Evolutionary conservation across 371 early-diverging fungal genomes (phyloP).

Genomic region (Zychaea mexicana): DNA sequence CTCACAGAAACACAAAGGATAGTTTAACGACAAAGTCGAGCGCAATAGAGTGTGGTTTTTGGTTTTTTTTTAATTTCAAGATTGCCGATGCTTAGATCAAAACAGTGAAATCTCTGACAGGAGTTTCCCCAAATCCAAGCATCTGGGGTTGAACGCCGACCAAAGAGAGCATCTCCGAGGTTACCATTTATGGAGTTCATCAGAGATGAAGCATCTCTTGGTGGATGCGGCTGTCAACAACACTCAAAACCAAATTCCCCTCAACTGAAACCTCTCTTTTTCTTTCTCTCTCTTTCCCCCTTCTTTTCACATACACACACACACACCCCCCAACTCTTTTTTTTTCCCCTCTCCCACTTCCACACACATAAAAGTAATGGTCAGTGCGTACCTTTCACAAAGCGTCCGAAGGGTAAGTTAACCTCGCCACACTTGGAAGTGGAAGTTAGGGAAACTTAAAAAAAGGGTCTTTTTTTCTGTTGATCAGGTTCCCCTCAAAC

Average conservation of each 20-base stretch:
- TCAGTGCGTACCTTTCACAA: conserved; percentile 23
- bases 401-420: conserved; percentile 8
- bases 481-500: conserved; percentile 10
- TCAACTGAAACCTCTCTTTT: neutral
- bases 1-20: no score
- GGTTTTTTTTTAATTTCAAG: no score
- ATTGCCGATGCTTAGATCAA: no score
- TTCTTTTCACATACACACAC: neutral
- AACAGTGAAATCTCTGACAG: no score
- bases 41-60: no score
- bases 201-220: neutral
- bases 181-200: neutral
- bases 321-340: conserved; percentile 7
- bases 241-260: neutral
- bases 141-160: neutral
- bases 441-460: neutral
- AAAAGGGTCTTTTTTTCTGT: neutral
- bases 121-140: no score
- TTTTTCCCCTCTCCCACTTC: neutral
- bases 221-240: neutral
- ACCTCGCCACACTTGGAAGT: neutral
- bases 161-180: neutral
- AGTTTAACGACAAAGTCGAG: no score
- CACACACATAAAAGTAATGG: no score
- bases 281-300: conserved; percentile 1